Conservation (phyloP, 371 early-diverging fungal species). For the Mucor indicus region DNA sequence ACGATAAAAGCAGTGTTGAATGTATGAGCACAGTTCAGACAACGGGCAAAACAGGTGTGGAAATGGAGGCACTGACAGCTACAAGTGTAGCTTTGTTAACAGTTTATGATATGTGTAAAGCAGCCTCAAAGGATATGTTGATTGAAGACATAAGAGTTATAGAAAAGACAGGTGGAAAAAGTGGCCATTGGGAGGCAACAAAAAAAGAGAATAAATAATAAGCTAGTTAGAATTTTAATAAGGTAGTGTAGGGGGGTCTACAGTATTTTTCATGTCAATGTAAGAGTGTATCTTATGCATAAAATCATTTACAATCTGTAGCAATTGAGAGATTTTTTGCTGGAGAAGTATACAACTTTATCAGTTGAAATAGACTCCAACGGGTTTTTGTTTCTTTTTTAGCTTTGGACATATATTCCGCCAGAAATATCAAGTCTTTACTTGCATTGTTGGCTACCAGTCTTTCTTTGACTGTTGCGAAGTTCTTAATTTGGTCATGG, state of each 20-base stretch:
- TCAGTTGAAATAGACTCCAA: too few relatives aligned
- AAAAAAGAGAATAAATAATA: background rate
- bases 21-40: constrained; percentile 66
- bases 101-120: constrained; percentile 84
- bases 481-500: constrained; percentile 6
- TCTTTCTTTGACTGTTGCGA: constrained; percentile 10
- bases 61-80: constrained; percentile 90
- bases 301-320: too few relatives aligned
- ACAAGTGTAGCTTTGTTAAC: constrained; percentile 76
- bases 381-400: constrained; percentile 7
- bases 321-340: too few relatives aligned
- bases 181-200: constrained; percentile 48
- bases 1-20: constrained; percentile 39
- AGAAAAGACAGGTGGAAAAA: constrained; percentile 81
- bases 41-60: constrained; percentile 87
- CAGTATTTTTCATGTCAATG: too few relatives aligned
- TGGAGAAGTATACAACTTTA: too few relatives aligned
- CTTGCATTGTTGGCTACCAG: constrained; percentile 7
- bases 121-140: constrained; percentile 45
- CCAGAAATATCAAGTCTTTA: constrained; percentile 9
- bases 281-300: too few relatives aligned
- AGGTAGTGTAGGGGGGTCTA: too few relatives aligned
- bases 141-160: constrained; percentile 66
- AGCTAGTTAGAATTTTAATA: background rate
- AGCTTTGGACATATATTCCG: constrained; percentile 8